Evolutionary conservation across 2,329 filamentous ascomycete species (phyloP).

Genomic region (Aureobasidium sp.): DNA sequence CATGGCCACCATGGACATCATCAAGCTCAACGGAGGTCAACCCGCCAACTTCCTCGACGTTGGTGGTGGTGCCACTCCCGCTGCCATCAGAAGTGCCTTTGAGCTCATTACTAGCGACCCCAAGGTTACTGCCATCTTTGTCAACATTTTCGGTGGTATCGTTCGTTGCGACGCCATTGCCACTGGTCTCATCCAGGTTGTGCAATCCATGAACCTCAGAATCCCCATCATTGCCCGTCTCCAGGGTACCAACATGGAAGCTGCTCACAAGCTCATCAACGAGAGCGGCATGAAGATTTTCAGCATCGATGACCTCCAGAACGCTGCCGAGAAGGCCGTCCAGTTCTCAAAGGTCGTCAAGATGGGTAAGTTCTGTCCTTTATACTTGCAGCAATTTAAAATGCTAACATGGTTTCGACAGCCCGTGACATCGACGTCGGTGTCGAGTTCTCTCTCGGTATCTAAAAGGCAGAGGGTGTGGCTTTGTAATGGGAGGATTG

Average conservation of each 20-base stretch:
- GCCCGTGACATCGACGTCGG: conserved; percentile 95
- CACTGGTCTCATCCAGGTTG: conserved; percentile 89
- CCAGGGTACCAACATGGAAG: conserved; percentile 97
- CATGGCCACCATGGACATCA: conserved; percentile 74
- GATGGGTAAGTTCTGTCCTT: conserved; percentile 59
- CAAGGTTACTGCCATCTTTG: conserved; percentile 97
- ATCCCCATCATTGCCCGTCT: conserved; percentile 95
- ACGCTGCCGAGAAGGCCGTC: conserved; percentile 92
- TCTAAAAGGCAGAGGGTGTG: conserved; percentile 45
- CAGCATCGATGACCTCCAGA: conserved; percentile 97
- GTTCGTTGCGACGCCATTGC: conserved; percentile 97
- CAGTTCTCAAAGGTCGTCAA: conserved; percentile 99
- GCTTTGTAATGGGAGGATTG: conserved; percentile 7
- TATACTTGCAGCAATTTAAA: background rate
- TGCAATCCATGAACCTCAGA: conserved; percentile 88
- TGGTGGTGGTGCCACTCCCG: conserved; percentile 91
- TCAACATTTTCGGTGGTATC: conserved; percentile 99
- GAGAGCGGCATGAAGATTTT: conserved; percentile 99
- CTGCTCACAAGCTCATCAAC: conserved; percentile 85
- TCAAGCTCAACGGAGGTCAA: conserved; percentile 95
- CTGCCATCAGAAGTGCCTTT: conserved; percentile 95
- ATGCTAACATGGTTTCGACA: conserved; percentile 28
- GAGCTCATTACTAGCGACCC: conserved; percentile 97
- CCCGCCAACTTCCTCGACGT: conserved; percentile 99
- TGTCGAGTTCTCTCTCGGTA: conserved; percentile 89